Evolutionary conservation across 2,329 filamentous ascomycete species (phyloP).

Genomic region (Nothophoma quercina): DNA sequence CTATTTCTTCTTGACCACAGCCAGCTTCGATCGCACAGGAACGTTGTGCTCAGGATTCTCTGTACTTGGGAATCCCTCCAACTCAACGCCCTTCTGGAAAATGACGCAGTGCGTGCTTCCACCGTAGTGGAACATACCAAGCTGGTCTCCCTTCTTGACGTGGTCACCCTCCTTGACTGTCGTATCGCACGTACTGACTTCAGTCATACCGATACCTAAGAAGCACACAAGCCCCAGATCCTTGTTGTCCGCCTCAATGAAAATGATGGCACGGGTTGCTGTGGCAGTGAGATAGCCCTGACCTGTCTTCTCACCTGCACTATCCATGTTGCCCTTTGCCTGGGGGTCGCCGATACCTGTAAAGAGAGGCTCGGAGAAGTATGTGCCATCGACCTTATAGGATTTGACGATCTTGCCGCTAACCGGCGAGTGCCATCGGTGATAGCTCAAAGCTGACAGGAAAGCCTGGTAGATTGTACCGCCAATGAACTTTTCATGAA

Average conservation of each 20-base stretch:
- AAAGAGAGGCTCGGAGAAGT: slow-evolving; percentile 69
- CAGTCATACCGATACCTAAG: slow-evolving; percentile 77
- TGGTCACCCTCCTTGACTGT: slow-evolving; percentile 71
- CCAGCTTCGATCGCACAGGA: slow-evolving; percentile 48
- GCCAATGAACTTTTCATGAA: slow-evolving; percentile 64
- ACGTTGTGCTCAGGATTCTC: slow-evolving; percentile 44
- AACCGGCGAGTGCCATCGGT: slow-evolving; percentile 76
- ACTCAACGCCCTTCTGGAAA: slow-evolving; percentile 65
- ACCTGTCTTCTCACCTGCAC: slow-evolving; percentile 56
- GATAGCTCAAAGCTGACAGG: slow-evolving; percentile 71
- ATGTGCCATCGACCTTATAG: slow-evolving; percentile 69
- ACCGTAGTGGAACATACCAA: slow-evolving; percentile 84
- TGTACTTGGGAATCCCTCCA: slow-evolving; percentile 40
- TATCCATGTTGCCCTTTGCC: slow-evolving; percentile 49
- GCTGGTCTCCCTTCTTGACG: slow-evolving; percentile 73
- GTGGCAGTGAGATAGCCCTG: slow-evolving; percentile 73
- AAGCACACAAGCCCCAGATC: slow-evolving; percentile 74
- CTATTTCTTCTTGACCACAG: slow-evolving; percentile 38
- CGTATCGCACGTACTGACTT: slow-evolving; percentile 77
- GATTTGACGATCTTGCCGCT: slow-evolving; percentile 66
- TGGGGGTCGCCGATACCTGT: slow-evolving; percentile 53
- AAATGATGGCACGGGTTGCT: slow-evolving; percentile 74
- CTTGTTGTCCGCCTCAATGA: slow-evolving; percentile 73
- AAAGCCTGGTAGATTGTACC: slow-evolving; percentile 77
- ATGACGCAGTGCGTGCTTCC: slow-evolving; percentile 74